Evolutionary conservation across 805 yeast species (phyloP).

Genomic region (Kodamaea laetipori): DNA sequence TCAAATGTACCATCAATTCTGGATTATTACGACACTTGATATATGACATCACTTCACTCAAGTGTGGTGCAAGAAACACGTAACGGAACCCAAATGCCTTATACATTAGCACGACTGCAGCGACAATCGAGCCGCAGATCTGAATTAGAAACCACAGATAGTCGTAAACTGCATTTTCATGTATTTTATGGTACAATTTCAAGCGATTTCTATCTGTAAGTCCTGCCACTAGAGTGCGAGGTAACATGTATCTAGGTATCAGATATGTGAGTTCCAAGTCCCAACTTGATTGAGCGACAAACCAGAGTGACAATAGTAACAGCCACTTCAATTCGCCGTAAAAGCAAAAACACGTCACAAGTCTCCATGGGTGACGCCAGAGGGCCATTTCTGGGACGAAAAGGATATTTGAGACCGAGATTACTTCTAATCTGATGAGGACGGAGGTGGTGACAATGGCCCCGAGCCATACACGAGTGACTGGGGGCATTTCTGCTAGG

Average conservation of each 20-base stretch:
- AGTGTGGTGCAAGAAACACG: slow-evolving; percentile 38
- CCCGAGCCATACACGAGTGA: slow-evolving; percentile 31
- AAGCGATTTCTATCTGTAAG: background rate
- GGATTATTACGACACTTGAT: slow-evolving; percentile 52
- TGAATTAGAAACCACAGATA: slow-evolving; percentile 31
- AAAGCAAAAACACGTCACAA: slow-evolving; percentile 36
- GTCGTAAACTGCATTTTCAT: slow-evolving; percentile 20
- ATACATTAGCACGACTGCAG: slow-evolving; percentile 19
- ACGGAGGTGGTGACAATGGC: slow-evolving; percentile 26
- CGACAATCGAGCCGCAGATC: slow-evolving; percentile 27
- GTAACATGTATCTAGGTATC: slow-evolving; percentile 14
- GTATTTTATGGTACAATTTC: background rate
- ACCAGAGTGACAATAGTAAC: background rate
- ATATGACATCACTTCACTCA: slow-evolving; percentile 42
- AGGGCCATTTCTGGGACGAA: slow-evolving; percentile 32
- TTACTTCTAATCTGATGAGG: slow-evolving; percentile 22
- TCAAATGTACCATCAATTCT: slow-evolving; percentile 39
- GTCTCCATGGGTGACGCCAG: slow-evolving; percentile 39
- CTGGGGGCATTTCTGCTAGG: slow-evolving; percentile 21
- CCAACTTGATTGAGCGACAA: background rate
- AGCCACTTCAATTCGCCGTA: slow-evolving; percentile 12
- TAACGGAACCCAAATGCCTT: slow-evolving; percentile 19
- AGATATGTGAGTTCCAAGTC: slow-evolving; percentile 1
- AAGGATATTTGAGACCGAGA: slow-evolving; percentile 22
- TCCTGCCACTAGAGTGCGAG: background rate